These are phyloP conservation scores for Tylopilus sp. DNA, from an alignment of 768 basidiomycete genomes.

Conservation along the genomic window DNA sequence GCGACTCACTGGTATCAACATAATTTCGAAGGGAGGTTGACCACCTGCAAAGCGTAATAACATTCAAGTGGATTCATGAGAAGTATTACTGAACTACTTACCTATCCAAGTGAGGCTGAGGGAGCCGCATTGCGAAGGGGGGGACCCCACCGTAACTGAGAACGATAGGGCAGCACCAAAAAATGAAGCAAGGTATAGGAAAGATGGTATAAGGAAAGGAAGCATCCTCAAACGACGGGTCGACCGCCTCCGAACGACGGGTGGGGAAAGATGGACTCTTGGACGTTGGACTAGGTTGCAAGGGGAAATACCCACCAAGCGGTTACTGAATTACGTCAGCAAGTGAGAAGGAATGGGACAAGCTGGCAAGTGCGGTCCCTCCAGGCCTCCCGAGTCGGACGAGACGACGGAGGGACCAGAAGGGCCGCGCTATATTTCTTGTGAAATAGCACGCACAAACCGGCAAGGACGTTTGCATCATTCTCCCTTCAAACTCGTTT, in stretches of 20 bases:
- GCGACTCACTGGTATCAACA: constrained; percentile 49
- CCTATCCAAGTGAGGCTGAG: constrained; percentile 63
- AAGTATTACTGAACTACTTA: constrained; percentile 26
- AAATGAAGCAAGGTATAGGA: constrained; percentile 23
- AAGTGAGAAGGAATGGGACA: background rate
- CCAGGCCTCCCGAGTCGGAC: too few species aligned
- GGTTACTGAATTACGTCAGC: constrained; percentile 21
- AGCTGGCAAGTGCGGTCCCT: background rate
- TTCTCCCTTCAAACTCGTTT: background rate
- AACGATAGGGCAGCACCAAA: constrained; percentile 28
- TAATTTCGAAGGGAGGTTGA: constrained; percentile 45
- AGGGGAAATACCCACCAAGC: background rate
- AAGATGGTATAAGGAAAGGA: constrained; percentile 22
- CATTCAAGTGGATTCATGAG: background rate
- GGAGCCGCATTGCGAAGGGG: constrained; percentile 58
- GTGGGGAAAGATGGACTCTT: constrained; percentile 8
- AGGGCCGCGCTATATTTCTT: background rate
- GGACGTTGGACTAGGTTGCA: background rate
- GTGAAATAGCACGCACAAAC: too few species aligned
- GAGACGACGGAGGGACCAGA: background rate
- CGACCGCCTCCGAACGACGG: constrained; percentile 2
- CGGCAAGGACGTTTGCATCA: too few species aligned
- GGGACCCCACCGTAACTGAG: constrained; percentile 47
- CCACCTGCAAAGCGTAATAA: constrained; percentile 43
- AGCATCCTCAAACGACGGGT: constrained; percentile 20